Base-by-base conservation (phyloP, 768 basidiomycete genomes). In the Terana coerulea region DNA sequence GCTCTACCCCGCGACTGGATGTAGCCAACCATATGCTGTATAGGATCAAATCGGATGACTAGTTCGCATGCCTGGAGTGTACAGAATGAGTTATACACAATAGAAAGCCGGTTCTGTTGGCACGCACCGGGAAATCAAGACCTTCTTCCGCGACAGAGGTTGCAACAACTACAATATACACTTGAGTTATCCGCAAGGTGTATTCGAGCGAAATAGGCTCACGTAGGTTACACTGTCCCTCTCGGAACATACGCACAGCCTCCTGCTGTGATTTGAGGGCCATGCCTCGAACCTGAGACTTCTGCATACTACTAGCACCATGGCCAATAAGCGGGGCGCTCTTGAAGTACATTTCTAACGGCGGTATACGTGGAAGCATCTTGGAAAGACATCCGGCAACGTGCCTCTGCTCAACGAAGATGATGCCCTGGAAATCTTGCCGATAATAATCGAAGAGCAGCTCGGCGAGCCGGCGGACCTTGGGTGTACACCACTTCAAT, bases 91-190 rank as follows among this genome's bases (percentile, higher is more conserved):
- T n/a, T 24, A 39, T 48, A n/a, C 24, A 30, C 28, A 10, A 29
- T 35, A 29, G 31, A 19, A 40, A 29, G 19, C 39, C 28, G 24
- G 14, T 31, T 36, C 15, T 33, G 42, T 33, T 21, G 19, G 26
- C 21, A 67, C 79, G 49, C 61, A 87, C 86, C 21, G 86, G 87
- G 69, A 95, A 91, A 64, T 95, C 92, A 15, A 95, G 76, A 0
- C 93, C 93, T 71, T 95, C 93, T 67, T 95, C 93, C 0, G 91
- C 93, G 12, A 95, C 91, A 5, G 85, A 84, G 0, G 91, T 93
- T 3, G 91, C 88, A 56, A 94, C 74, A 19, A 94, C 86, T 83
- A 52, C 15, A 30, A 52, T 34, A 46, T 30, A n/a, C n/a, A 37
- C 22, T 12, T 21, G 19, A 6, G 29, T 51, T n/a, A 31, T 44